Conservation (phyloP, 306 rosid species). For the Fragaria nilgerrensis region DNA sequence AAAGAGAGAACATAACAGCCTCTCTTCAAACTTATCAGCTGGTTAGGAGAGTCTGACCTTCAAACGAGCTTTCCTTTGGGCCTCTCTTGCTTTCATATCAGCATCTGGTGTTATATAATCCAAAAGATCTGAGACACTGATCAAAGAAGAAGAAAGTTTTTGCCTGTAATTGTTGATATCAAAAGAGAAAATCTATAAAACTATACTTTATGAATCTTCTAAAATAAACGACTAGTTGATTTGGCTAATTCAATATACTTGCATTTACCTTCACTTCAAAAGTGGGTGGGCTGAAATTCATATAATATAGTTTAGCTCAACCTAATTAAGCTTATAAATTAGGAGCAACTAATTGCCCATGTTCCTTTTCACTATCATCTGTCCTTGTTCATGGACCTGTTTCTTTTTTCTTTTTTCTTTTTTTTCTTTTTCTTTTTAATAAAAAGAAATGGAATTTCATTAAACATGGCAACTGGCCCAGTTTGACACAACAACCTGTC, state of each 20-base stretch:
- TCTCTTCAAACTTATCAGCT: constrained; percentile 2
- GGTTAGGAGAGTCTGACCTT: constrained; percentile 52
- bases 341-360: too few relatives aligned
- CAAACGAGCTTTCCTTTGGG: constrained; percentile 87
- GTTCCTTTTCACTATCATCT: too few relatives aligned
- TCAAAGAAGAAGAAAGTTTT: constrained; percentile 9
- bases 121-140: constrained; percentile 96
- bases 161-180: neutral
- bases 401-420: neutral
- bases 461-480: neutral
- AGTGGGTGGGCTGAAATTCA: too few relatives aligned
- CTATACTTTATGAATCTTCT: neutral
- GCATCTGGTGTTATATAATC: constrained; percentile 96
- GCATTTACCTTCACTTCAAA: too few relatives aligned
- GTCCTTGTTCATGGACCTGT: neutral
- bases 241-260: too few relatives aligned
- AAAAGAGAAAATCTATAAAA: neutral
- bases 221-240: neutral
- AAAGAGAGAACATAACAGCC: constrained; percentile 17
- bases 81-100: constrained; percentile 86
- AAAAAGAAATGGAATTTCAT: neutral
- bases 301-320: too few relatives aligned
- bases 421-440: too few relatives aligned
- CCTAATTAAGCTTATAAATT: too few relatives aligned
- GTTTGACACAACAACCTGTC: neutral